Evolutionary conservation across 768 basidiomycete species (phyloP), one percentile per base, ranked within the genome.

Genomic region (Lactarius deliciosus): DNA sequence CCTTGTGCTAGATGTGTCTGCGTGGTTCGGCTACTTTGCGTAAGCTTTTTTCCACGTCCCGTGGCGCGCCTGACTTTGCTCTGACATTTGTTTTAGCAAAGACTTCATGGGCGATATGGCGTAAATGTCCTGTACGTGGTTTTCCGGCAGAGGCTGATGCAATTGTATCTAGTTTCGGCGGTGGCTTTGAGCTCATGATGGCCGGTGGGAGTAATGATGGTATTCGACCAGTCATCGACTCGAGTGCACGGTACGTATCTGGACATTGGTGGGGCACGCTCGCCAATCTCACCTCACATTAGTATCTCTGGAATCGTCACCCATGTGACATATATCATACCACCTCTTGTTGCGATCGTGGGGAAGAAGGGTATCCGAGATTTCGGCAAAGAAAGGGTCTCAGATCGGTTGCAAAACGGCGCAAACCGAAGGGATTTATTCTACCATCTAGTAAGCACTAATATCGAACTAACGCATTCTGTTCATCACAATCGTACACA

Each of bases 81-180:
- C 38, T 59, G 67, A 61, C 36, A 25, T 20, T 47, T 36, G 25
- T 50, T 34, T 20, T 36, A 82, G 81, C 30, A 80, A 78, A 63
- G 81, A 82, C 68, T 79, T 83, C 64, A 82, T 82, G 81, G 79
- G 81, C 60, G 81, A 81, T 64, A 77, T 82, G 77, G 77, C 76
- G 81, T 81, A 74, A 75, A 74, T 73, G 5, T 56, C 36, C 40
- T 18, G 9, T 16, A 32, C 28, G 45, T n/a, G 4, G 22, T 18
- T 2, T 50, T 3, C 28, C 1, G 22, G 16, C 30, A 16, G 20
- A 63, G 28, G 32, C 58, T 57, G 28, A 64, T 53, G 18, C 56
- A 38, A 11, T n/a, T 53, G 45, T 11, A 15, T 25, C 50, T 25
- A 75, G 75, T 10, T 76, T 75, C 47, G 73, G 73, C 15, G 73